Conservation (phyloP, 352 stramenopile genomes). For the Globisporangium polare region DNA sequence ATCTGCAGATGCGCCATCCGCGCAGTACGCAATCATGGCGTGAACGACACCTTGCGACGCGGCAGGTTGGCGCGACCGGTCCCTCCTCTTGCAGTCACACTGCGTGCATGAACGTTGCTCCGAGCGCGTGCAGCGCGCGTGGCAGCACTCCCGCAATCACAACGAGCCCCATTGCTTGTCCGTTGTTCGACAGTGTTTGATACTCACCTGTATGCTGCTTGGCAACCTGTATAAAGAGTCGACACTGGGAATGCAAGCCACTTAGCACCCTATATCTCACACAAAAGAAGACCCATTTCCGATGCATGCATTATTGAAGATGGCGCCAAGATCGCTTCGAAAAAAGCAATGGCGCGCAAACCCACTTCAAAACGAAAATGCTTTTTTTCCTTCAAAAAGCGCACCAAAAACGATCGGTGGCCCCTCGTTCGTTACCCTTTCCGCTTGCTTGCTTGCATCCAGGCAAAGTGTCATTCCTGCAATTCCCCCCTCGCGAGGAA, state of each 20-base stretch:
- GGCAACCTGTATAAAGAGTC: too few species aligned
- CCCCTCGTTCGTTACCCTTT: background rate
- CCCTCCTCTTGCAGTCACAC: background rate
- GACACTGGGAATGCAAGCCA: too few species aligned
- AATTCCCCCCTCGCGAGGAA: constrained; percentile 1
- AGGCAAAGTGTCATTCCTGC: background rate
- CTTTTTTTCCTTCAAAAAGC: background rate
- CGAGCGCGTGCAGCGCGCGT: background rate
- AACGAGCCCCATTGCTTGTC: too few species aligned
- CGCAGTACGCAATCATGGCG: background rate
- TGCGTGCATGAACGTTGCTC: background rate
- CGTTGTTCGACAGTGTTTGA: background rate
- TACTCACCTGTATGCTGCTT: background rate
- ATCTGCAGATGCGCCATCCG: background rate
- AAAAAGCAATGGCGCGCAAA: background rate
- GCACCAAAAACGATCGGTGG: background rate
- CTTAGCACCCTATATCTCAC: too few species aligned
- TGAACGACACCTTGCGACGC: background rate
- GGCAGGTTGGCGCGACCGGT: background rate
- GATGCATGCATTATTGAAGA: too few species aligned
- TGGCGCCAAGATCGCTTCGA: background rate
- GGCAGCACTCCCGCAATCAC: background rate
- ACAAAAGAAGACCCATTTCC: too few species aligned
- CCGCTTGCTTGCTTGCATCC: background rate
- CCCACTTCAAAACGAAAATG: too few species aligned